Conservation (phyloP, 495 filamentous ascomycete genomes). For the Penicillium paxilli region DNA sequence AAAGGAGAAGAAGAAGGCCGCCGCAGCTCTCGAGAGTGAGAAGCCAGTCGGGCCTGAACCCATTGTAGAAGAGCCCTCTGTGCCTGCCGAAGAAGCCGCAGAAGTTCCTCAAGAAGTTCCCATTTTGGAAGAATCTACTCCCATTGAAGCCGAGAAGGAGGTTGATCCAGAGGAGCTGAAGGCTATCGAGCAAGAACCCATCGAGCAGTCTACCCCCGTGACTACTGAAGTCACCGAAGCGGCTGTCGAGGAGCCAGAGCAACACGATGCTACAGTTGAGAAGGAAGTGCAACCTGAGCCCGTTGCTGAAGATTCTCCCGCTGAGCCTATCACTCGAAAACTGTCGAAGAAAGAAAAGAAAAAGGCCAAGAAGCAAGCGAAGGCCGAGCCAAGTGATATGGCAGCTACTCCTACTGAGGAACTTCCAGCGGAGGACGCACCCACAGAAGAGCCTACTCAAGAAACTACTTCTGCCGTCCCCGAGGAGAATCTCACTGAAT, state of each 20-base stretch:
- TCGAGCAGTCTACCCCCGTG: neutral
- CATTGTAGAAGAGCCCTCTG: conserved; percentile 3
- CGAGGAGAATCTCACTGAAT: neutral
- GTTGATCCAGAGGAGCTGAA: neutral
- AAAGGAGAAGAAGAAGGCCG: conserved; percentile 22
- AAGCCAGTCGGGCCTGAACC: conserved; percentile 1
- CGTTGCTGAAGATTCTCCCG: neutral
- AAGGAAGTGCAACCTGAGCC: neutral
- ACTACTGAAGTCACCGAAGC: neutral
- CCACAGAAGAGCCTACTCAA: neutral
- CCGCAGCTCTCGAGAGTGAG: conserved; percentile 12
- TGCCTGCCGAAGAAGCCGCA: neutral
- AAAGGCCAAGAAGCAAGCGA: conserved; percentile 39
- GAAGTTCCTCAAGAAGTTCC: neutral
- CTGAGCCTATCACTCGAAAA: conserved; percentile 16
- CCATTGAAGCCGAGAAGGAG: neutral
- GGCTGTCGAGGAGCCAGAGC: neutral
- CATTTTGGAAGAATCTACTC: neutral
- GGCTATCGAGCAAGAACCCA: neutral
- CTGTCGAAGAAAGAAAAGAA: conserved; percentile 44
- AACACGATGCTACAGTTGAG: neutral
- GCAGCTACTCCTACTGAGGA: neutral
- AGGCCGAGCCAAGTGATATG: conserved; percentile 4
- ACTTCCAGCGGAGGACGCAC: neutral
- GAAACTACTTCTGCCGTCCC: neutral